Evolutionary conservation across 106 monocot species (phyloP), one percentile per base, ranked within the genome.

Genomic region (Triglochin maritima): DNA sequence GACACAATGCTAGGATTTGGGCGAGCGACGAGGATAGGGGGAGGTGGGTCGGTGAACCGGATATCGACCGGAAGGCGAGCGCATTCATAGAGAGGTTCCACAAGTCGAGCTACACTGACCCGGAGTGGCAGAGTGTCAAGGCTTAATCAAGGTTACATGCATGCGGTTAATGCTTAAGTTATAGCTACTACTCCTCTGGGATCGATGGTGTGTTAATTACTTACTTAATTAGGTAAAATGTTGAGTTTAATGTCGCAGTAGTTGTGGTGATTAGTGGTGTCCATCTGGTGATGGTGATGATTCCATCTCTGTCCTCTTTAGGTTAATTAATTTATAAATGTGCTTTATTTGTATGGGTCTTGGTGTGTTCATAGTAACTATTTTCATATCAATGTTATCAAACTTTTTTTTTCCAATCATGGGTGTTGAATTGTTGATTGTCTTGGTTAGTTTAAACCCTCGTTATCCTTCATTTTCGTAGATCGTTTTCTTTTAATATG

Each of bases 51-150:
- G 73, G 73, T 4, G 73, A 74, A 65, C 73, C 57, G 3, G 73
- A 74, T 47, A 74, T 74, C 7, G 73, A 74, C 57, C 47, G 57
- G 65, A 74, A 59, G 49, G 65, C 73, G 14, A 74, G 65, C 44
- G 59, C 41, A 58, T 74, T 66, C 66, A 74, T 74, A 13, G 10
- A 15, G 2, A 65, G 17, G 48, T 74, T 74, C 65, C 57, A 74
- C 14, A 57, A 66, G 57, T 49, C 46, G 29, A 65, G 65, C 15
- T 49, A 42, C 57, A 49, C 73, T 9, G 73, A 74, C 44, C 15
- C 47, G n/a, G 72, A 72, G 55, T 17, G 13, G 47, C 72, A 72
- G 44, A 64, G 47, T n/a, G 45, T 72, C 69, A 43, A 69, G 14
- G 11, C 69, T 13, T 69, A 17, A 64, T 14, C 44, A 41, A 17